phyloP scores from a whole-genome alignment of 1,139 yeast genomes.

The Geotrichum europaeum region DNA sequence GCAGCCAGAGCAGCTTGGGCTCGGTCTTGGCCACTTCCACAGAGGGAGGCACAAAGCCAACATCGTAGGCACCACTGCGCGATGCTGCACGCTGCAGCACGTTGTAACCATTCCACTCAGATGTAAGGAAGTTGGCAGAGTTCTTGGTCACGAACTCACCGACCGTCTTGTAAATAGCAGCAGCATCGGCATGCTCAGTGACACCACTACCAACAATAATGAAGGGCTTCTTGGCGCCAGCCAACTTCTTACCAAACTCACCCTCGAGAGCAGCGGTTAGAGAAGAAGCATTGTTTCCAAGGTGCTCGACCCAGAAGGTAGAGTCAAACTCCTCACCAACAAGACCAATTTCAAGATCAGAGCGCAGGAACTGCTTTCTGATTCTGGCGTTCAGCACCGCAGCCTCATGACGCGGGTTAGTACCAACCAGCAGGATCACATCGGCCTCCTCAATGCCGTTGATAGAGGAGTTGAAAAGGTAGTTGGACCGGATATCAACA shows the following conservation, averaged over 20 bases:
- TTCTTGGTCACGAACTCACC: conserved; percentile 58
- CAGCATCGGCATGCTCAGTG: conserved; percentile 60
- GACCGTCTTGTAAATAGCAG: conserved; percentile 54
- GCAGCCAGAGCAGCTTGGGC: conserved; percentile 72
- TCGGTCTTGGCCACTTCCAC: conserved; percentile 43
- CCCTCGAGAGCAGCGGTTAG: conserved; percentile 60
- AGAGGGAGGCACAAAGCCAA: conserved; percentile 64
- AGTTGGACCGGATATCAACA: conserved; percentile 71
- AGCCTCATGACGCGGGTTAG: conserved; percentile 88
- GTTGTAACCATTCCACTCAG: conserved; percentile 79
- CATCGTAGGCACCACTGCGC: conserved; percentile 78
- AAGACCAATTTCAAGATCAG: conserved; percentile 55
- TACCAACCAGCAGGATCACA: conserved; percentile 69
- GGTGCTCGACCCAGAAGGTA: conserved; percentile 58
- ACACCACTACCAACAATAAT: conserved; percentile 81
- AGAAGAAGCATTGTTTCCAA: conserved; percentile 58
- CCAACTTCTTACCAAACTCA: conserved; percentile 61
- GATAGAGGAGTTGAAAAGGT: conserved; percentile 72
- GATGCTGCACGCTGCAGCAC: conserved; percentile 82
- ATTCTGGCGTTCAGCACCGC: conserved; percentile 82
- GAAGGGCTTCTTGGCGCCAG: conserved; percentile 65
- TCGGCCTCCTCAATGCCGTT: conserved; percentile 81
- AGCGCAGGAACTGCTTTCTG: conserved; percentile 74
- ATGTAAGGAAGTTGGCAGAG: conserved; percentile 53
- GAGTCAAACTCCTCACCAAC: conserved; percentile 76